Conservation (phyloP, 192 early-diverging fungal genomes). For the Coemansia sp. region DNA sequence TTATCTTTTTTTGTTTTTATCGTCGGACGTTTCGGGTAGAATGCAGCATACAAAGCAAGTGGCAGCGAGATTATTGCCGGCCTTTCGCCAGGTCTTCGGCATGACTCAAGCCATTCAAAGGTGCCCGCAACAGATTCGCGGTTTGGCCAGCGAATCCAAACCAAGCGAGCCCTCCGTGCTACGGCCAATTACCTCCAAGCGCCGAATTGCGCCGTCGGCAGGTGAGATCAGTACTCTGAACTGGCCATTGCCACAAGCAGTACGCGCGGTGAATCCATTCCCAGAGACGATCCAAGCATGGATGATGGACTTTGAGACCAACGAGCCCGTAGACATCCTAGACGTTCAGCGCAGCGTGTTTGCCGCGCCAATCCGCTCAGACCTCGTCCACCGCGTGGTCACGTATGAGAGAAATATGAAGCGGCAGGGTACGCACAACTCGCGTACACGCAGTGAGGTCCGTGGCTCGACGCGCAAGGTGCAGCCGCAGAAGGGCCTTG, state of each 20-base stretch:
- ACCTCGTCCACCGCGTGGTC: conserved; percentile 84
- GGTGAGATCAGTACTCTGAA: conserved; percentile 34
- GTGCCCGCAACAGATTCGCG: conserved; percentile 19
- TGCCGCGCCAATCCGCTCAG: conserved; percentile 72
- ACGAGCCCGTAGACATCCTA: conserved; percentile 71
- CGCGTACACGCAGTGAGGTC: conserved; percentile 83
- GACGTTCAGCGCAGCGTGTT: conserved; percentile 77
- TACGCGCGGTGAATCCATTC: conserved; percentile 41
- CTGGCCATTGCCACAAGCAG: conserved; percentile 41
- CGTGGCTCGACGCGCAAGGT: conserved; percentile 81
- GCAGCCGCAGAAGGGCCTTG: conserved; percentile 92
- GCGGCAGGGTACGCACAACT: conserved; percentile 84
- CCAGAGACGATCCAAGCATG: conserved; percentile 71
- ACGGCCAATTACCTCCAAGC: conserved; percentile 49
- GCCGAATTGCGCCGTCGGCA: conserved; percentile 40
- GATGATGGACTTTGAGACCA: conserved; percentile 76
- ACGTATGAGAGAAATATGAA: conserved; percentile 83
- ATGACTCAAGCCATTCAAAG: neutral
- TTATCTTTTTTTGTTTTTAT: neutral
- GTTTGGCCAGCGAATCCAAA: conserved; percentile 16
- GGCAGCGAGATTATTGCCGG: conserved; percentile 11
- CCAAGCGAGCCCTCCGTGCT: conserved; percentile 26
- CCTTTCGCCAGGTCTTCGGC: conserved; percentile 11
- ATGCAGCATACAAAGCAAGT: conserved; percentile 18
- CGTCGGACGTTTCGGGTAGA: neutral